phyloP scores from a whole-genome alignment of 768 basidiomycete genomes.

The Boletus sp. region DNA sequence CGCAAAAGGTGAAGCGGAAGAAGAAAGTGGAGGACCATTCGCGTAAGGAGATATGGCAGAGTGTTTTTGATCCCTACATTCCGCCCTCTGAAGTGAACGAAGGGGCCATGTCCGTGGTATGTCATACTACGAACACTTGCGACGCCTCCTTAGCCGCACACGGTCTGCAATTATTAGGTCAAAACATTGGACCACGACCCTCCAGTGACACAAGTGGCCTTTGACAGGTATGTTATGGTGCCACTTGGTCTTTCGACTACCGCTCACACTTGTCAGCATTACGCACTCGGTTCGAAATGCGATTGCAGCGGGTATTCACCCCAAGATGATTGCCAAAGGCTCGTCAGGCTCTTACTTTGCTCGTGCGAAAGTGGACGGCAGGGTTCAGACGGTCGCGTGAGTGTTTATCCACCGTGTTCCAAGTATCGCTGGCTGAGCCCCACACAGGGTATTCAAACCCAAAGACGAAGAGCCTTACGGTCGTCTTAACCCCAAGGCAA shows the following conservation, averaged over 20 bases:
- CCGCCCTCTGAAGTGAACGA: slow-evolving; percentile 32
- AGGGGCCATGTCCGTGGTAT: slow-evolving; percentile 21
- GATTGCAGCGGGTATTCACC: slow-evolving; percentile 77
- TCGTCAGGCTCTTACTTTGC: slow-evolving; percentile 92
- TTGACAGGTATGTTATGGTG: slow-evolving; percentile 54
- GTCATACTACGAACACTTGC: neutral
- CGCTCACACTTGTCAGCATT: slow-evolving; percentile 39
- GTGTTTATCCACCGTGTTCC: slow-evolving; percentile 24
- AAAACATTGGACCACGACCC: slow-evolving; percentile 82
- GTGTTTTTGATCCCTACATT: slow-evolving; percentile 71
- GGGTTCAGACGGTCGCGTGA: slow-evolving; percentile 78
- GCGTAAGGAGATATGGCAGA: slow-evolving; percentile 73
- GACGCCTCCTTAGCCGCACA: slow-evolving; percentile 2
- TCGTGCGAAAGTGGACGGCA: slow-evolving; percentile 74
- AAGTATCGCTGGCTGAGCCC: slow-evolving; percentile 1
- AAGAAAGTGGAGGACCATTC: slow-evolving; percentile 65
- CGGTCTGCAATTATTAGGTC: slow-evolving; percentile 40
- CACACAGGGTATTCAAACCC: slow-evolving; percentile 80
- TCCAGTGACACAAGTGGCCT: slow-evolving; percentile 73
- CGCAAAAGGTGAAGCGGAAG: slow-evolving; percentile 80
- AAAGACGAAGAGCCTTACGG: slow-evolving; percentile 92
- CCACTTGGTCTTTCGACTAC: neutral
- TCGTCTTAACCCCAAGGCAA: slow-evolving; percentile 79
- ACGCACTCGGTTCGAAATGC: slow-evolving; percentile 65
- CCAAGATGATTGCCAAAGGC: slow-evolving; percentile 88